Percentiles rank a stretch among this genome's conserved stretches.
Evolutionary conservation across 345 rosid species (phyloP).

Genomic region (Brassica napus): DNA sequence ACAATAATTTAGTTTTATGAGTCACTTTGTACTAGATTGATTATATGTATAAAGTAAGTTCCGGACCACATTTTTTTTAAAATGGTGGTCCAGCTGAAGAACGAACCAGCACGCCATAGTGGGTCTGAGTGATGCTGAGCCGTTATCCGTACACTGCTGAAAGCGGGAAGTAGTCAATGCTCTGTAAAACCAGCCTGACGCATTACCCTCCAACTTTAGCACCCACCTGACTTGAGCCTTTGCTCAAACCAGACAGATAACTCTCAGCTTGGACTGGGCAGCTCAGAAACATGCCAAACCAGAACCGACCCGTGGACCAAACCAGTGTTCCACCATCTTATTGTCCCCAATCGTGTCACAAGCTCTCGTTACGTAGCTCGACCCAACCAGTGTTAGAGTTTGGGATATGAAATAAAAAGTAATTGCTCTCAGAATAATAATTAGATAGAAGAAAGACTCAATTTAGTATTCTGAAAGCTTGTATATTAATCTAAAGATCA

Average conservation of each 20-base stretch:
- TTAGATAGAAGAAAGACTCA: too few species aligned
- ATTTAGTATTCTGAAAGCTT: too few species aligned
- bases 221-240: not conserved
- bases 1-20: too few species aligned
- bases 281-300: not conserved
- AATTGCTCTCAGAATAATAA: too few species aligned
- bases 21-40: too few species aligned
- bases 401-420: too few species aligned
- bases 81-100: conserved; percentile 1
- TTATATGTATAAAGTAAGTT: too few species aligned
- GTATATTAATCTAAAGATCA: too few species aligned
- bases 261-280: conserved; percentile 30
- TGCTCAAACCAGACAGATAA: not conserved
- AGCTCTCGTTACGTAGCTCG: conserved; percentile 27
- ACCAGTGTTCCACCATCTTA: conserved; percentile 14
- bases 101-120: not conserved
- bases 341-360: conserved; percentile 25
- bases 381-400: not conserved
- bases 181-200: conserved; percentile 37
- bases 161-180: conserved; percentile 22
- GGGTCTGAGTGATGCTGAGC: not conserved
- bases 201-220: conserved; percentile 5
- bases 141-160: conserved; percentile 16
- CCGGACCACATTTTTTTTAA: not conserved
- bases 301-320: not conserved